These are phyloP conservation scores for Colletotrichum brevisporum DNA, from an alignment of 2,329 filamentous ascomycete species.

Conservation along the genomic window DNA sequence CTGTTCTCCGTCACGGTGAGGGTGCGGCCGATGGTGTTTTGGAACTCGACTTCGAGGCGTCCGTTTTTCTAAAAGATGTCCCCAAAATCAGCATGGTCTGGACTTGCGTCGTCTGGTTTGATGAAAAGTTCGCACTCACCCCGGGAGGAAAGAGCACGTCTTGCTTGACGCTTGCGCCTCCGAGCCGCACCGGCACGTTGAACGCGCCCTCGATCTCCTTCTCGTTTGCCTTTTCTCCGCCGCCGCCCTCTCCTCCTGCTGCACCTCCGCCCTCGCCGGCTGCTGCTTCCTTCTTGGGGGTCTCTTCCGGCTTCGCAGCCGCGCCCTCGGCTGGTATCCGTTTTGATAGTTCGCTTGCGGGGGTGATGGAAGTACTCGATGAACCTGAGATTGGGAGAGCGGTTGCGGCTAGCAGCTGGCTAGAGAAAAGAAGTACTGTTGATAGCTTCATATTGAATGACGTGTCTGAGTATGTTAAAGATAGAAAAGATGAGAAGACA, in stretches of 20 bases:
- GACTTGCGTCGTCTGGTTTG: no score
- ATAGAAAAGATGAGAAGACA: not conserved
- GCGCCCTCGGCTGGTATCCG: constrained; percentile 5
- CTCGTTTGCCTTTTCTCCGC: constrained; percentile 46
- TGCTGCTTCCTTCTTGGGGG: constrained; percentile 14
- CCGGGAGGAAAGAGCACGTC: constrained; percentile 52
- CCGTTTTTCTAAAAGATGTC: constrained; percentile 45
- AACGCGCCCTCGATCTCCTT: constrained; percentile 50
- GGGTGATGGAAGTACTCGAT: not conserved
- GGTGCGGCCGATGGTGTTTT: constrained; percentile 50
- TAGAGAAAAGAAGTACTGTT: not conserved
- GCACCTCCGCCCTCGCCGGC: constrained; percentile 19
- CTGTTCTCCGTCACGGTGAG: constrained; percentile 55
- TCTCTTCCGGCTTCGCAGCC: not conserved
- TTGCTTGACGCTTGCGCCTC: constrained; percentile 50
- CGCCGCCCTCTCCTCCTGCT: constrained; percentile 16
- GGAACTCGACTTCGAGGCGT: constrained; percentile 57
- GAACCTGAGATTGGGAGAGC: constrained; percentile 21
- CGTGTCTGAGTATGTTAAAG: not conserved
- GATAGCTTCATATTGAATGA: constrained; percentile 27
- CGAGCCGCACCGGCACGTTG: constrained; percentile 46
- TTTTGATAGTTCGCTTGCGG: not conserved
- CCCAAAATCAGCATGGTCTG: no score
- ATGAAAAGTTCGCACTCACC: constrained; percentile 42
- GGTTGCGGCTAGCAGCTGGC: not conserved